A percentile compares a stretch with the other conserved stretches of the same genome.
Conservation (phyloP, 257 asterid species). For the Nicotiana sylvestris region DNA sequence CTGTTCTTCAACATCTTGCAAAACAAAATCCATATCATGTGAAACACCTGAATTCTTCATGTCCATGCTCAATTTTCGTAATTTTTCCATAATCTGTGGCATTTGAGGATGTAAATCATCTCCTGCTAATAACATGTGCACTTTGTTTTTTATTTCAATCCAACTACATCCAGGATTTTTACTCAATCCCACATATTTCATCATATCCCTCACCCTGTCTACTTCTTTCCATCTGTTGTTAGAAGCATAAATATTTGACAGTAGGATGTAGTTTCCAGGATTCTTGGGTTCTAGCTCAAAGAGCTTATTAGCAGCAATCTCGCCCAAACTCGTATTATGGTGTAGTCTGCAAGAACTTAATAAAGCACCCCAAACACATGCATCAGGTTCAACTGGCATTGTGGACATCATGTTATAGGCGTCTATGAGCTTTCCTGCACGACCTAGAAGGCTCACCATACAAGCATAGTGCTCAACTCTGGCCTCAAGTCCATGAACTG, state of each 20-base stretch:
- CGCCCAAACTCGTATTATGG: conserved; percentile 56
- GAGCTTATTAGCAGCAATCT: conserved; percentile 68
- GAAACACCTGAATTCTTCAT: conserved; percentile 71
- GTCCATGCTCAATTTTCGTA: conserved; percentile 46
- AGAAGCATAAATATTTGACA: conserved; percentile 86
- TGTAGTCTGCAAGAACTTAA: conserved; percentile 80
- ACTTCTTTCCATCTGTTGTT: conserved; percentile 73
- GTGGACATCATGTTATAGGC: conserved; percentile 57
- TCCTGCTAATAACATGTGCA: conserved; percentile 85
- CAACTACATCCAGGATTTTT: conserved; percentile 96
- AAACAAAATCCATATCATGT: conserved; percentile 57
- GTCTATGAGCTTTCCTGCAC: conserved; percentile 82
- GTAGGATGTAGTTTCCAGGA: conserved; percentile 73
- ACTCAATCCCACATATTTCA: conserved; percentile 62
- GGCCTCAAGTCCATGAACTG: conserved; percentile 55
- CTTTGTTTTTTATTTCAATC: conserved; percentile 83
- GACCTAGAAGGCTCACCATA: conserved; percentile 79
- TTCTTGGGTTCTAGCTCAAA: conserved; percentile 73
- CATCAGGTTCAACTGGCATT: conserved; percentile 83
- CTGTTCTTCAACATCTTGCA: conserved; percentile 95
- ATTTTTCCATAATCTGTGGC: conserved; percentile 54
- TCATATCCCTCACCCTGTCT: conserved; percentile 57
- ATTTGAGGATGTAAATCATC: conserved; percentile 78
- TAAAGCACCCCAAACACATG: conserved; percentile 93
- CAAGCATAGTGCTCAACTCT: conserved; percentile 85